Percentiles rank a stretch among this genome's conserved stretches.
phyloP scores from a whole-genome alignment of 495 filamentous ascomycete species.

The Tuber borchii region DNA sequence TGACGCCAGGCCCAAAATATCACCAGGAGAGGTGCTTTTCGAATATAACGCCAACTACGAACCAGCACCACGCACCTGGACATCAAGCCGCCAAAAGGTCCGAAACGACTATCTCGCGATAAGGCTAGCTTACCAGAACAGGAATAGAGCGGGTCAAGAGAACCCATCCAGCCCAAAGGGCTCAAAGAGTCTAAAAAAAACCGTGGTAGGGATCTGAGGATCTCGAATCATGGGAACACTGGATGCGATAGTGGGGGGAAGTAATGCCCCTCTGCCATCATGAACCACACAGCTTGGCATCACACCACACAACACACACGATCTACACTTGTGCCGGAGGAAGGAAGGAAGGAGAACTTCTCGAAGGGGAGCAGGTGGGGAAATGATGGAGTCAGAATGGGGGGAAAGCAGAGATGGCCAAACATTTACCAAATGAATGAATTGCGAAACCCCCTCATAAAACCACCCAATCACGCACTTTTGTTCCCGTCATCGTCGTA shows the following conservation, averaged over 20 bases:
- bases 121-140: not conserved
- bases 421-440: not conserved
- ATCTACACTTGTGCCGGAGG: not conserved
- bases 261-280: not conserved
- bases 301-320: not conserved
- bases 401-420: not conserved
- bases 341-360: not conserved
- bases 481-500: not conserved
- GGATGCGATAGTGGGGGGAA: not conserved
- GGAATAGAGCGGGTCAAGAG: constrained; percentile 4
- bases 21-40: not conserved
- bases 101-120: not conserved
- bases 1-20: not conserved
- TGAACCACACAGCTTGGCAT: not conserved
- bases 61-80: not conserved
- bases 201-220: not conserved
- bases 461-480: not conserved
- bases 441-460: not conserved
- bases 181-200: not conserved
- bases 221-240: not conserved
- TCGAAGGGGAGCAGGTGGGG: not conserved
- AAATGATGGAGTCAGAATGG: not conserved
- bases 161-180: constrained; percentile 5
- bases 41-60: not conserved
- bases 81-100: not conserved